These are phyloP conservation scores for Globisporangium cystogenes DNA, from an alignment of 352 stramenopile genomes.

Conservation along the genomic window DNA sequence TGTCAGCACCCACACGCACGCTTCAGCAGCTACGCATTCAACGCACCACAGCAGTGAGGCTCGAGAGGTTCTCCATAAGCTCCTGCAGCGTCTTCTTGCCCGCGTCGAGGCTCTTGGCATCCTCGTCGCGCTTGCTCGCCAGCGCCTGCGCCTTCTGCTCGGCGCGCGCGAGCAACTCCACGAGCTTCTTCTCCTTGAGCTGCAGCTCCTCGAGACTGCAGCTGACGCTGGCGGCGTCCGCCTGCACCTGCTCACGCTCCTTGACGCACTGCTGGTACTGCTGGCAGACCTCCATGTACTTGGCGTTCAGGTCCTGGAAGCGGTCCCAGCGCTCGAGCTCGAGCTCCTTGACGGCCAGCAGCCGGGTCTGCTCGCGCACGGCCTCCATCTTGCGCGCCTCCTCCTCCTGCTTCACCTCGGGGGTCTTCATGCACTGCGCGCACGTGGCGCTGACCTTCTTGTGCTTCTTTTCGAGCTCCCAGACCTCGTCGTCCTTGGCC, in stretches of 20 bases:
- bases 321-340: constrained; percentile 60
- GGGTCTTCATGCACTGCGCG: constrained; percentile 44
- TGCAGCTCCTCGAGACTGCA: constrained; percentile 13
- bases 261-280: constrained; percentile 28
- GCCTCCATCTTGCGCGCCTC: constrained; percentile 31
- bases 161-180: constrained; percentile 14
- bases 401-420: constrained; percentile 39
- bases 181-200: constrained; percentile 26
- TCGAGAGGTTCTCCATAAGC: constrained; percentile 61
- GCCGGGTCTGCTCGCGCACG: constrained; percentile 42
- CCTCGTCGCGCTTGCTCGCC: constrained; percentile 15
- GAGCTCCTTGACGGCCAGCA: constrained; percentile 45
- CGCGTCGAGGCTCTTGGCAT: constrained; percentile 25
- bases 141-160: constrained; percentile 24
- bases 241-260: constrained; percentile 21
- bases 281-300: constrained; percentile 51
- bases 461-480: constrained; percentile 57
- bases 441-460: constrained; percentile 45
- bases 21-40: neutral
- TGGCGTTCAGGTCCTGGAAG: constrained; percentile 63
- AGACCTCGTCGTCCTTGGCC: constrained; percentile 44
- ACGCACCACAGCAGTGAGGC: constrained; percentile 49
- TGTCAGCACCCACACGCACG: neutral
- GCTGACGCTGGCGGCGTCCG: constrained; percentile 12
- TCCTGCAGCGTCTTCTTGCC: constrained; percentile 62